phyloP scores from a whole-genome alignment of 345 rosid species.

The Pistacia atlantica region DNA sequence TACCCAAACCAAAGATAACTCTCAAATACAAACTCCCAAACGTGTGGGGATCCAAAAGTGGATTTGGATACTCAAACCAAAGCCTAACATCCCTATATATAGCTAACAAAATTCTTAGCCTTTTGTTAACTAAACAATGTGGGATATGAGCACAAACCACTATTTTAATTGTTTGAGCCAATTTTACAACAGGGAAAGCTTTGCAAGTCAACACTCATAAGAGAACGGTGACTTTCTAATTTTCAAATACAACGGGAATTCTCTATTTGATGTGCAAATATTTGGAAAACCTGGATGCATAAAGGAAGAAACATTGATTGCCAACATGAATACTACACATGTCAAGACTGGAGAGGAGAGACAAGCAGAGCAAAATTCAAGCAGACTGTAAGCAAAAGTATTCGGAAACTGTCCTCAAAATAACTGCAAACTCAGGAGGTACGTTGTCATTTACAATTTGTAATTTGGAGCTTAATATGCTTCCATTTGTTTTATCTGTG shows the following conservation, averaged over 20 bases:
- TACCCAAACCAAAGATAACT: too few species aligned
- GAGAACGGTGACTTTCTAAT: slow-evolving; percentile 27
- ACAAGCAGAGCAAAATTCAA: not conserved
- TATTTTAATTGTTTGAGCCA: too few species aligned
- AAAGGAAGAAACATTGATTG: slow-evolving; percentile 10
- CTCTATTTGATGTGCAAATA: slow-evolving; percentile 23
- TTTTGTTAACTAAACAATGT: too few species aligned
- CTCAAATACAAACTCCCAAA: too few species aligned
- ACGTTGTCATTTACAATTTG: not conserved
- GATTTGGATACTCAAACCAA: too few species aligned
- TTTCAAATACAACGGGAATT: slow-evolving; percentile 20
- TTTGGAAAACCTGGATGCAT: slow-evolving; percentile 21
- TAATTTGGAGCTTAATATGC: not conserved
- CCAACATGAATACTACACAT: not conserved
- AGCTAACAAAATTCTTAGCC: too few species aligned
- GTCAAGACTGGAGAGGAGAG: not conserved
- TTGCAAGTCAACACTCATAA: slow-evolving; percentile 9
- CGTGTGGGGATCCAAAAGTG: too few species aligned
- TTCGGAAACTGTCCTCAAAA: not conserved
- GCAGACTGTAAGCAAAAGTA: not conserved
- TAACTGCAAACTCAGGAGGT: not conserved
- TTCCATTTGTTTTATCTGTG: not conserved
- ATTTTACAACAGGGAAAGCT: not conserved
- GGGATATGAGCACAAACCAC: too few species aligned
- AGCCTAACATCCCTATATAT: too few species aligned